Base-by-base conservation (phyloP, 2,329 filamentous ascomycete genomes). In the Camptophora hylomeconis region DNA sequence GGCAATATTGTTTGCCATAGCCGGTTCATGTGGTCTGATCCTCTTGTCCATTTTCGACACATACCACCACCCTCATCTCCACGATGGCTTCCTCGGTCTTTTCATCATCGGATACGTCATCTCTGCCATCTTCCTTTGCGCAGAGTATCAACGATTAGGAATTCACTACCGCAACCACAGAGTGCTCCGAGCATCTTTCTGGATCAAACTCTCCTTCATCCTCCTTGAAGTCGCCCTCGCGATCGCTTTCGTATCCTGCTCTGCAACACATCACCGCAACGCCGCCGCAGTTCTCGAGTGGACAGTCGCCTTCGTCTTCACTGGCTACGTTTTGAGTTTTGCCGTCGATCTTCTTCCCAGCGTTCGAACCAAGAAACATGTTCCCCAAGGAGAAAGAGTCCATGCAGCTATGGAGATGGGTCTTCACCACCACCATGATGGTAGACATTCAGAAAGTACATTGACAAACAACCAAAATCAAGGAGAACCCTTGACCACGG, bases 71-170 rank as follows among this genome's bases (percentile, higher is more conserved):
- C 63, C 65, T 2, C 54, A 43, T 2, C 50, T 80, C 33, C 89
- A 98, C 51, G 65, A 82, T 46, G 61, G 72, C 2, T 92, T 92
- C 56, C 58, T 98, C 19, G 56, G 70, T 1, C 55, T 94, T 28
- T 98, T 98, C 53, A 82, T 94, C 31, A 73, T 55, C 9, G 89
- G 83, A 18, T 95, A 92, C 52, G 61, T 94, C 30, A 50, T 93
- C 31, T 82, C 76, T 4, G 86, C 87, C 32, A 67, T 94, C 42
- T 87, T 86, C 54, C 79, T 87, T 41, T 94, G 86, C 61, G 75
- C 42, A 31, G 84, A 94, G 53, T 94, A 92, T 53, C 78, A 89
- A 47, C 75, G 81, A 2, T 67, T 95, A 2, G 83, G 84, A 15
- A 73, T 78, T 30, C 76, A 78, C 50, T 81, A 86, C 60, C 77